Conservation (phyloP, 768 basidiomycete species). For the Lactarius sanguifluus region DNA sequence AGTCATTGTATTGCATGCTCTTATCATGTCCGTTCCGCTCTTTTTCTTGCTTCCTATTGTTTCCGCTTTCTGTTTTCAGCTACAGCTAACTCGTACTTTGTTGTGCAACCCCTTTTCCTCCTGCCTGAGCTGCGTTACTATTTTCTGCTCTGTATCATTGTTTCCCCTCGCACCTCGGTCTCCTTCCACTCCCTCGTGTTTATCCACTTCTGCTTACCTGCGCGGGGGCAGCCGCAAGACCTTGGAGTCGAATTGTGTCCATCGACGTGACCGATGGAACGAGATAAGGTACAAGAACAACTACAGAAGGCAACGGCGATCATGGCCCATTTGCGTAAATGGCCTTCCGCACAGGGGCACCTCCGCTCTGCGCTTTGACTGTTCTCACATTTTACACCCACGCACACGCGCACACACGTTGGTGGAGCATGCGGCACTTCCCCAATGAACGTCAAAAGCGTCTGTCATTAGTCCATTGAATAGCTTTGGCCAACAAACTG, state of each 20-base stretch:
- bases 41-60: constrained; percentile 8
- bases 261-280: background rate
- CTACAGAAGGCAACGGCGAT: background rate
- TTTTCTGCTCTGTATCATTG: constrained; percentile 15
- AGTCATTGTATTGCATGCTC: background rate
- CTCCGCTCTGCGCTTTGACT: background rate
- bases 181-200: background rate
- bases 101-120: background rate
- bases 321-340: background rate
- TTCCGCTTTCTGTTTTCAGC: background rate
- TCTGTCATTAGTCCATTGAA: too few species aligned
- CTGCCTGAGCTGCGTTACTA: background rate
- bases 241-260: background rate
- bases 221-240: background rate
- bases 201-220: background rate
- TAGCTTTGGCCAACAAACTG: too few species aligned
- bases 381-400: background rate
- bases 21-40: background rate
- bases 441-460: too few species aligned
- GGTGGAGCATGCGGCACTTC: background rate
- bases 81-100: constrained; percentile 5
- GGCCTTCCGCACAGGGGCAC: background rate
- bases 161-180: background rate
- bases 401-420: background rate
- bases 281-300: background rate